Conservation (phyloP, 2,329 filamentous ascomycete genomes). For the Fusarium sororula region DNA sequence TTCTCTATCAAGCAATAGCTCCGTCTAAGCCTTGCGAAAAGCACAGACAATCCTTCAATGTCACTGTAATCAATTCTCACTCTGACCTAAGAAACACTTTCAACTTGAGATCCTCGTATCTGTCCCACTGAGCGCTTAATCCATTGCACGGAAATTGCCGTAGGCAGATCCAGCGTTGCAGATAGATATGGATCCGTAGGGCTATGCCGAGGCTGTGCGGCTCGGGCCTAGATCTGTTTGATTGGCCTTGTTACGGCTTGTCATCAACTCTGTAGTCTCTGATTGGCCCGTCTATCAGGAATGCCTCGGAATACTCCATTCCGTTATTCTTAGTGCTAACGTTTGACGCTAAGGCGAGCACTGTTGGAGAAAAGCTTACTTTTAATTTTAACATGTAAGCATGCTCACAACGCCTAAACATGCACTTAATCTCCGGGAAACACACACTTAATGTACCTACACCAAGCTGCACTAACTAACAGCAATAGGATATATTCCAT, state of each 20-base stretch:
- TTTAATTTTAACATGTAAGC: not conserved
- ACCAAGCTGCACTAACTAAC: too few relatives aligned
- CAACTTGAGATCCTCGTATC: not conserved
- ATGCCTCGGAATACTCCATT: not conserved
- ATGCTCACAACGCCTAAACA: too few relatives aligned
- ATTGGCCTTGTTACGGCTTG: not conserved
- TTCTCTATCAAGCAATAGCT: not conserved
- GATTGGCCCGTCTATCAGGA: not conserved
- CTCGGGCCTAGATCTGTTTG: not conserved
- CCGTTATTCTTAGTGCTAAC: not conserved
- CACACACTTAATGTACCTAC: too few relatives aligned
- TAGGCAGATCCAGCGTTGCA: not conserved
- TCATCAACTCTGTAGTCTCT: not conserved
- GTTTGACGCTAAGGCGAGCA: not conserved
- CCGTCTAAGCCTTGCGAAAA: not conserved
- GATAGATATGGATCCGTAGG: not conserved
- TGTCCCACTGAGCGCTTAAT: not conserved
- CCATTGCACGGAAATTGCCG: not conserved
- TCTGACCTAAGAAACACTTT: not conserved
- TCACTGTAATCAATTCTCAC: not conserved
- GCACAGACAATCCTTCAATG: not conserved
- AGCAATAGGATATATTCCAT: too few relatives aligned
- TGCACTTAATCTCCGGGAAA: too few relatives aligned
- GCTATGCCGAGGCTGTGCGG: not conserved
- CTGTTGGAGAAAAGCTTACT: not conserved